Percentiles rank a stretch among this genome's conserved stretches.
Evolutionary conservation across 345 rosid species (phyloP).

Genomic region (Iberis pinnata): DNA sequence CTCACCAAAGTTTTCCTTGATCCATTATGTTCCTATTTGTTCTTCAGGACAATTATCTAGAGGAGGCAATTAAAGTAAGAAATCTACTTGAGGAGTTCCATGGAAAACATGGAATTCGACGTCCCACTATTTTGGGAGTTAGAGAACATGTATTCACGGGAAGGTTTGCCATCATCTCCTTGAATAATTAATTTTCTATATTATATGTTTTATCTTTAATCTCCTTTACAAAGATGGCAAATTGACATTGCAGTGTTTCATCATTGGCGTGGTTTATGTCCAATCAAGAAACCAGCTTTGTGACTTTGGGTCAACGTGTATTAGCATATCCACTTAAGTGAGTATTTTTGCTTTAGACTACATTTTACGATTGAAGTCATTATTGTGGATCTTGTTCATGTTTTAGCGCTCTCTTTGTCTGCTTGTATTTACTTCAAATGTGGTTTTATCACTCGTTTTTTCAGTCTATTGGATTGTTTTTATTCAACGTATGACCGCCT

Average conservation of each 20-base stretch:
- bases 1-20: slow-evolving; percentile 12
- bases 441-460: background rate
- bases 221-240: slow-evolving; percentile 23
- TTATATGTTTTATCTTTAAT: slow-evolving; percentile 10
- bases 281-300: slow-evolving; percentile 99
- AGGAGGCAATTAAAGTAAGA: slow-evolving; percentile 98
- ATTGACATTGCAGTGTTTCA: slow-evolving; percentile 72
- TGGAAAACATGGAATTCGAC: slow-evolving; percentile 86
- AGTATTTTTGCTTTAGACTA: slow-evolving; percentile 37
- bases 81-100: slow-evolving; percentile 93
- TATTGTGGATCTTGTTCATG: slow-evolving; percentile 8
- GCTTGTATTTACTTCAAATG: too few relatives aligned
- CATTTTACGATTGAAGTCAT: too few relatives aligned
- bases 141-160: slow-evolving; percentile 94
- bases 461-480: background rate
- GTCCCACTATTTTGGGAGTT: slow-evolving; percentile 94
- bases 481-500: background rate
- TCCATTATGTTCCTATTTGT: slow-evolving; percentile 20
- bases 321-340: slow-evolving; percentile 88
- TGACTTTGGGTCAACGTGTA: slow-evolving; percentile 93
- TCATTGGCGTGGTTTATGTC: slow-evolving; percentile 99
- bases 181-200: background rate
- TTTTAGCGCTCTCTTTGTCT: slow-evolving; percentile 3
- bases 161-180: slow-evolving; percentile 46
- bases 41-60: slow-evolving; percentile 84